phyloP scores from a whole-genome alignment of 2,329 filamentous ascomycete genomes.

The Penicillium palitans region DNA sequence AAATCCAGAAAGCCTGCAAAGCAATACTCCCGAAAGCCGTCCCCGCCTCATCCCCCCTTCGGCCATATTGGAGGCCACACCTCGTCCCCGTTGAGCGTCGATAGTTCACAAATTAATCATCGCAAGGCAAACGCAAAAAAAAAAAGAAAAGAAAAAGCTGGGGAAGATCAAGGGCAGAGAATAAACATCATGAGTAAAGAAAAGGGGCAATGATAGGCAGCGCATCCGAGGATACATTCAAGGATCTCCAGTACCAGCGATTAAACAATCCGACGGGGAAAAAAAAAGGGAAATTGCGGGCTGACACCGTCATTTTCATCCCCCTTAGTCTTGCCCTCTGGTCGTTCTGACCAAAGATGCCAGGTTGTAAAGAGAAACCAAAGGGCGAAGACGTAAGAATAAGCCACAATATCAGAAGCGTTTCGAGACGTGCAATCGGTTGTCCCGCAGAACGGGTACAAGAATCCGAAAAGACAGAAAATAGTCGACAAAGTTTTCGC shows the following conservation, averaged over 20 bases:
- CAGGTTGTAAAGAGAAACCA: slow-evolving; percentile 24
- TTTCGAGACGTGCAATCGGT: slow-evolving; percentile 32
- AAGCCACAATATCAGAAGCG: slow-evolving; percentile 36
- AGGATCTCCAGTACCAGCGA: slow-evolving; percentile 22
- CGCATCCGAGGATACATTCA: slow-evolving; percentile 19
- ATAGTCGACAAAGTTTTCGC: slow-evolving; percentile 15
- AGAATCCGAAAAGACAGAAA: slow-evolving; percentile 15
- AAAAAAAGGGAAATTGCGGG: slow-evolving; percentile 18
- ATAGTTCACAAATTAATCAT: slow-evolving; percentile 24
- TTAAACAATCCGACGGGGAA: slow-evolving; percentile 17
- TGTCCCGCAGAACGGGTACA: slow-evolving; percentile 23
- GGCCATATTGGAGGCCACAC: slow-evolving; percentile 25
- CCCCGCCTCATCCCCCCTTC: slow-evolving; percentile 15
- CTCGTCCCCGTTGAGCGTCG: slow-evolving; percentile 34
- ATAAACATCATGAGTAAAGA: slow-evolving; percentile 8
- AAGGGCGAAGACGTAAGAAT: slow-evolving; percentile 34
- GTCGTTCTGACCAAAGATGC: slow-evolving; percentile 14
- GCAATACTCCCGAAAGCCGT: slow-evolving; percentile 18
- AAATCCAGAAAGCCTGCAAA: slow-evolving; percentile 18
- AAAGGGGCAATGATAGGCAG: slow-evolving; percentile 16
- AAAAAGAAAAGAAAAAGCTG: slow-evolving; percentile 10
- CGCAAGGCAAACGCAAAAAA: slow-evolving; percentile 17
- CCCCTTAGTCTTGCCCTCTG: slow-evolving; percentile 32
- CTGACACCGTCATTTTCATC: slow-evolving; percentile 35
- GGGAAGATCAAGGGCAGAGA: slow-evolving; percentile 14